These are phyloP conservation scores for Dryas alaskensis DNA, from an alignment of 306 rosid species.

Conservation along the genomic window DNA sequence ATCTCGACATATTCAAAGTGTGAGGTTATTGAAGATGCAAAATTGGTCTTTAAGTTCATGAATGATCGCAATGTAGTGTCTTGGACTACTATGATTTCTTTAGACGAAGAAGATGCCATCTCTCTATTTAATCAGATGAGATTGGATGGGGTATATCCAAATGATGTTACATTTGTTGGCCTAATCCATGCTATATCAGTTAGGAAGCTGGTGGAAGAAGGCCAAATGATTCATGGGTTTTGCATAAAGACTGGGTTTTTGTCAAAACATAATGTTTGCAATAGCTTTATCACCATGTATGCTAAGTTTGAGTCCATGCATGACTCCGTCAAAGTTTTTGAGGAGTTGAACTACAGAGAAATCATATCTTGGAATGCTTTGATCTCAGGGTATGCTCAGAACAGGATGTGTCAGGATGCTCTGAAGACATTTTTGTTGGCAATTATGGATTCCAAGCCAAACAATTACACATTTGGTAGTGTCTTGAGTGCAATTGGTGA, in stretches of 20 bases:
- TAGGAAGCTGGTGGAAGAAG: constrained; percentile 50
- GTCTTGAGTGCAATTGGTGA: constrained; percentile 74
- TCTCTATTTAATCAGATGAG: constrained; percentile 66
- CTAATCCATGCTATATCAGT: constrained; percentile 59
- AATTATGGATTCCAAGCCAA: constrained; percentile 54
- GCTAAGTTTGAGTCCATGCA: constrained; percentile 62
- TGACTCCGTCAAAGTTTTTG: constrained; percentile 64
- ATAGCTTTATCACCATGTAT: constrained; percentile 86
- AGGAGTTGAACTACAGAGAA: constrained; percentile 60
- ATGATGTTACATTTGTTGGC: constrained; percentile 77
- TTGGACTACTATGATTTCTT: constrained; percentile 81
- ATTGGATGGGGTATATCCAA: constrained; percentile 59
- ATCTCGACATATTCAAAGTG: constrained; percentile 72
- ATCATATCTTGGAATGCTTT: constrained; percentile 83
- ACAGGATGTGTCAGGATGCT: constrained; percentile 55
- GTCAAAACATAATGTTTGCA: constrained; percentile 50
- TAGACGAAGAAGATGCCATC: constrained; percentile 56
- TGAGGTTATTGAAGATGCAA: constrained; percentile 55
- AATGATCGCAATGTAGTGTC: constrained; percentile 66
- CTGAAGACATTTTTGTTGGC: constrained; percentile 55
- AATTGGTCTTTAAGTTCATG: constrained; percentile 49
- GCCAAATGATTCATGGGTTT: constrained; percentile 61
- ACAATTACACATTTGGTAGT: constrained; percentile 81
- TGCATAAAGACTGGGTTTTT: constrained; percentile 55
- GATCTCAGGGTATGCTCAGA: constrained; percentile 86